These are phyloP conservation scores for Alternaria burnsii DNA, from an alignment of 2,329 filamentous ascomycete species.

Conservation along the genomic window DNA sequence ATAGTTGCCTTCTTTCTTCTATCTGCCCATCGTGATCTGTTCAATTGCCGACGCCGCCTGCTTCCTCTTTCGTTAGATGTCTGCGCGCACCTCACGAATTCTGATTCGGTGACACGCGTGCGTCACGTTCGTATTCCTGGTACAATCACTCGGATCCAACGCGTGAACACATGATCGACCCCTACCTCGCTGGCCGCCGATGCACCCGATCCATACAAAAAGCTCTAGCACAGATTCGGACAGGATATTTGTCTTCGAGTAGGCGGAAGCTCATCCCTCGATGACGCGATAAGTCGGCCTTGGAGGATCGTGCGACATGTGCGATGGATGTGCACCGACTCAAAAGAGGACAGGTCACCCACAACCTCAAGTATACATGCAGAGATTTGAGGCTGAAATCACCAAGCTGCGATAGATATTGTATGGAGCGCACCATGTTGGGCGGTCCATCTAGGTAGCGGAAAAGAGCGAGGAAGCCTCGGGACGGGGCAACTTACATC, in stretches of 20 bases:
- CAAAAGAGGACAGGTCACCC: not conserved
- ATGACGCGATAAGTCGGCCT: not conserved
- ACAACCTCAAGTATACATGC: not conserved
- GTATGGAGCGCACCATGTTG: constrained; percentile 5
- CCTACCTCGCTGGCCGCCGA: not conserved
- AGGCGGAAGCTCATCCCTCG: not conserved
- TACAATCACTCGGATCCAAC: not conserved
- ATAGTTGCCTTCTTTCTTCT: constrained; percentile 8
- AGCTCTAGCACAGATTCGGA: not conserved
- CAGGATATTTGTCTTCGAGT: not conserved
- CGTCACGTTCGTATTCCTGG: constrained; percentile 1
- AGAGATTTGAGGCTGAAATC: not conserved
- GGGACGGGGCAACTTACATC: not conserved
- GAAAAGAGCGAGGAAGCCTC: constrained; percentile 3
- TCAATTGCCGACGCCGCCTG: not conserved
- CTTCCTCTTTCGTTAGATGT: not conserved
- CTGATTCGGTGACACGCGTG: not conserved
- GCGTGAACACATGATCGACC: not conserved
- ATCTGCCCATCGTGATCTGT: not conserved
- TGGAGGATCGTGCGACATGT: not conserved
- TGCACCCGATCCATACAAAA: not conserved
- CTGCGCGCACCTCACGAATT: not conserved
- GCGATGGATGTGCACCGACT: not conserved
- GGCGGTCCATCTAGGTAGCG: constrained; percentile 1
- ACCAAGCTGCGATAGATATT: not conserved